phyloP scores from a whole-genome alignment of 192 early-diverging fungal genomes.

The Dissophora ornata region DNA sequence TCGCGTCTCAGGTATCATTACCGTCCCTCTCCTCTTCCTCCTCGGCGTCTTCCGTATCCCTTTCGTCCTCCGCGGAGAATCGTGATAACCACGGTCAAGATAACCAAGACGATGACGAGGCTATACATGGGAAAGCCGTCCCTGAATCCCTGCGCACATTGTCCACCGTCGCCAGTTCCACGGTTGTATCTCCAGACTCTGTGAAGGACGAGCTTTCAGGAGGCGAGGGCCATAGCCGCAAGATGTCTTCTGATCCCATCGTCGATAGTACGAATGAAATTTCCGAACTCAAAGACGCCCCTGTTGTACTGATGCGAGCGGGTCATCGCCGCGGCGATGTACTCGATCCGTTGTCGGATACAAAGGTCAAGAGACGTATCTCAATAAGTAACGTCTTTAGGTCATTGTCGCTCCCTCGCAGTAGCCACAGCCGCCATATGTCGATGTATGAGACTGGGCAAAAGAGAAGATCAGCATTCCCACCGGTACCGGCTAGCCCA shows the following conservation, averaged over 20 bases:
- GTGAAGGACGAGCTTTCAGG: not conserved
- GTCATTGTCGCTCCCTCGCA: conserved; percentile 11
- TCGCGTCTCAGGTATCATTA: not conserved
- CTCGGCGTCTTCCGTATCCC: not conserved
- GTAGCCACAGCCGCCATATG: not conserved
- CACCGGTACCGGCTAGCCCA: conserved; percentile 11
- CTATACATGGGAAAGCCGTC: not conserved
- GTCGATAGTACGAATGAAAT: too few relatives aligned
- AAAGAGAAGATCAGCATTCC: not conserved
- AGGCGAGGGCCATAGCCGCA: too few relatives aligned
- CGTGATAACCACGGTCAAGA: not conserved
- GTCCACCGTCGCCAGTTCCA: conserved; percentile 4
- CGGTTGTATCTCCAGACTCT: not conserved
- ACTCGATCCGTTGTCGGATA: not conserved
- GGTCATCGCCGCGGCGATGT: not conserved
- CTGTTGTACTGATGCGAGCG: not conserved
- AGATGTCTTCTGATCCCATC: too few relatives aligned
- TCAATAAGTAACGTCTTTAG: conserved; percentile 33
- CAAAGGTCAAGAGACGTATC: conserved; percentile 33
- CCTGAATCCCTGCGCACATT: not conserved
- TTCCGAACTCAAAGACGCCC: not conserved
- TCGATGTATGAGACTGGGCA: not conserved
- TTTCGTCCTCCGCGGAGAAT: not conserved
- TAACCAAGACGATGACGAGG: not conserved
- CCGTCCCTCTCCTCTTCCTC: conserved; percentile 2